phyloP scores from a whole-genome alignment of 345 rosid species.

The Eucalyptus regnans region DNA sequence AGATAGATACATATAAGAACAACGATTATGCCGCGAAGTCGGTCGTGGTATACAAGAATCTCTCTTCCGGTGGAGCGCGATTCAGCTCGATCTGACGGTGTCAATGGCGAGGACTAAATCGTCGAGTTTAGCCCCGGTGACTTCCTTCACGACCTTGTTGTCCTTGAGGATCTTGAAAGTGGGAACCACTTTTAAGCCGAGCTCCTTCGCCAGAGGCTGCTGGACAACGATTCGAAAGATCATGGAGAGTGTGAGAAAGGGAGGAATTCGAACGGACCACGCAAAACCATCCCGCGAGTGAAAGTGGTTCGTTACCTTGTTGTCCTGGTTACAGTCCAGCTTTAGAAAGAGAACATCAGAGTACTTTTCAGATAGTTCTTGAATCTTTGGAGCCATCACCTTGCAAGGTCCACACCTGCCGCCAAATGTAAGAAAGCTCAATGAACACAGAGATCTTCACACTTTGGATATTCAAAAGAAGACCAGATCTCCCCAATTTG shows the following conservation, averaged over 20 bases:
- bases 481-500: background rate
- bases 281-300: background rate
- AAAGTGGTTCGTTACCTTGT: conserved; percentile 27
- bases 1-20: background rate
- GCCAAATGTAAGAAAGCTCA: background rate
- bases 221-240: background rate
- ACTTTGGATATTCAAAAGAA: background rate
- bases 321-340: conserved; percentile 90
- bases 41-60: background rate
- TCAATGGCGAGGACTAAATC: conserved; percentile 65
- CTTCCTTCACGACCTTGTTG: conserved; percentile 60
- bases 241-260: background rate
- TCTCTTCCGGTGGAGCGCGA: background rate
- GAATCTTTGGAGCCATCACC: conserved; percentile 70
- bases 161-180: conserved; percentile 87
- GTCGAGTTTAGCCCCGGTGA: conserved; percentile 69
- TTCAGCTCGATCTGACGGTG: conserved; percentile 45
- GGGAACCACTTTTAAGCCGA: conserved; percentile 77
- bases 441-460: background rate
- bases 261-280: background rate
- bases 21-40: background rate
- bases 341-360: conserved; percentile 76
- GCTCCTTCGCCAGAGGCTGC: conserved; percentile 91
- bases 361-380: conserved; percentile 57
- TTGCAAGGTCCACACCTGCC: conserved; percentile 82